phyloP scores from a whole-genome alignment of 257 asterid species.

The Solanum peruvianum region DNA sequence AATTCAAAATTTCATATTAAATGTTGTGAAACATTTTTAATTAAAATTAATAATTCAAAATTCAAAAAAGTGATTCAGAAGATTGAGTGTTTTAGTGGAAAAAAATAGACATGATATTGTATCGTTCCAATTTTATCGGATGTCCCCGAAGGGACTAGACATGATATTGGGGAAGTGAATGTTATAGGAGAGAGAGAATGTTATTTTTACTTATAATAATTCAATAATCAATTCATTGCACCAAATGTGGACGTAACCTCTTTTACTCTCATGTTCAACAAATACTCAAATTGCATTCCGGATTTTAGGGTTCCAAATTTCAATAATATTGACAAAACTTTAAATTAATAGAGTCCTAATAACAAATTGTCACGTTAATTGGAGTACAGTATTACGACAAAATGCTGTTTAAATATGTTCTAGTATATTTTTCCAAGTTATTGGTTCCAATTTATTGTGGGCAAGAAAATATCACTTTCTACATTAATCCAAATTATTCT shows the following conservation, averaged over 20 bases:
- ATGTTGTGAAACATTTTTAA: too few species aligned
- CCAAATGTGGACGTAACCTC: neutral
- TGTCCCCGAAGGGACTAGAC: too few species aligned
- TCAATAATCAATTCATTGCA: neutral
- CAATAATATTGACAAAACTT: neutral
- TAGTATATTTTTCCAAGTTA: neutral
- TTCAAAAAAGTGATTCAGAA: too few species aligned
- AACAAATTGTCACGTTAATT: neutral
- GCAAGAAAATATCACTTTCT: neutral
- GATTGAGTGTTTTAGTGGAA: too few species aligned
- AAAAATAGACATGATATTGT: too few species aligned
- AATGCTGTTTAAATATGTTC: neutral
- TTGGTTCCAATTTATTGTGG: neutral
- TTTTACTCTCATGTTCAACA: neutral
- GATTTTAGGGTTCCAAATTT: neutral
- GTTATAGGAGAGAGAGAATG: too few species aligned
- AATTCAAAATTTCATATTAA: too few species aligned
- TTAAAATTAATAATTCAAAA: too few species aligned
- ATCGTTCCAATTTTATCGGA: too few species aligned
- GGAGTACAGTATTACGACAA: neutral
- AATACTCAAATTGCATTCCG: neutral
- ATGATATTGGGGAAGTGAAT: too few species aligned
- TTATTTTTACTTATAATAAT: too few species aligned
- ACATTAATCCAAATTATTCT: neutral
- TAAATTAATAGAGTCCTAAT: neutral